Evolutionary conservation across 2,329 filamentous ascomycete species (phyloP).

Genomic region (Aspergillus sp.): DNA sequence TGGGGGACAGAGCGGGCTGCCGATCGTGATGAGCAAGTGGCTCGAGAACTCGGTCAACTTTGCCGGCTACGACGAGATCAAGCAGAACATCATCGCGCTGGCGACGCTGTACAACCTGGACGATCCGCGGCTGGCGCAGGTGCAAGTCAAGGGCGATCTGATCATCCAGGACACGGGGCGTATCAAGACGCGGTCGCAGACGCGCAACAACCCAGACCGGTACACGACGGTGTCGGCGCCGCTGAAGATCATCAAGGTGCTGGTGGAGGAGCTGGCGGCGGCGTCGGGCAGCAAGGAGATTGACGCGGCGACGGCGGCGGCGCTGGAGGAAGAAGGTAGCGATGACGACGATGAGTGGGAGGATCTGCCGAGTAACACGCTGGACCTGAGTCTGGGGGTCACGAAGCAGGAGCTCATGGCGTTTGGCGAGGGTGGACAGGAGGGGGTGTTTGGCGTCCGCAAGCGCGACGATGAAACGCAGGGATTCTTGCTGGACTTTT

Average conservation of each 20-base stretch:
- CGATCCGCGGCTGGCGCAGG: slow-evolving; percentile 73
- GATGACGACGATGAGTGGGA: slow-evolving; percentile 85
- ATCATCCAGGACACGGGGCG: slow-evolving; percentile 74
- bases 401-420: slow-evolving; percentile 79
- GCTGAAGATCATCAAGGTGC: slow-evolving; percentile 93
- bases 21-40: slow-evolving; percentile 92
- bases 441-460: slow-evolving; percentile 51
- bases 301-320: slow-evolving; percentile 59
- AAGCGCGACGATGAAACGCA: slow-evolving; percentile 89
- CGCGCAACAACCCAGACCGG: slow-evolving; percentile 83
- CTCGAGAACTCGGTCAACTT: slow-evolving; percentile 96
- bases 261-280: slow-evolving; percentile 86
- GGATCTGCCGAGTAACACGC: slow-evolving; percentile 71
- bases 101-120: slow-evolving; percentile 88
- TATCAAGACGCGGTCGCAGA: slow-evolving; percentile 92
- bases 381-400: slow-evolving; percentile 71
- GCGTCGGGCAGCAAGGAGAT: slow-evolving; percentile 62
- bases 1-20: slow-evolving; percentile 71
- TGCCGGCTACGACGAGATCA: slow-evolving; percentile 96
- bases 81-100: slow-evolving; percentile 92
- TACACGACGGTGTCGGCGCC: slow-evolving; percentile 85
- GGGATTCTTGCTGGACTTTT: slow-evolving; percentile 79
- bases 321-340: slow-evolving; percentile 59
- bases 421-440: slow-evolving; percentile 57
- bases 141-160: slow-evolving; percentile 87